These are phyloP conservation scores for Priceomyces medius DNA, from an alignment of 805 yeast species.

Conservation along the genomic window DNA sequence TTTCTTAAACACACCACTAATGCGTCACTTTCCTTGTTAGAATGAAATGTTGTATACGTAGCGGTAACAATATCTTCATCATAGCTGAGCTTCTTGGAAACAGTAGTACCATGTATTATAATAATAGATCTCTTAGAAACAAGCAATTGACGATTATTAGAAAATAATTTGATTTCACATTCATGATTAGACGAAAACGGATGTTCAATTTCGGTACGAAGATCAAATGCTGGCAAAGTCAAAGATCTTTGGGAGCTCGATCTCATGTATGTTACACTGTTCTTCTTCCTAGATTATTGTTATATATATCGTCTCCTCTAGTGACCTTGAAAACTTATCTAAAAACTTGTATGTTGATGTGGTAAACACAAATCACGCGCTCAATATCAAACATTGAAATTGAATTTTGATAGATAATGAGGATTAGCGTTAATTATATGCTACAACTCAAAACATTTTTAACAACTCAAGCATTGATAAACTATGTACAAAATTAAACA, in stretches of 20 bases:
- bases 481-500: slow-evolving; percentile 6
- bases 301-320: background rate
- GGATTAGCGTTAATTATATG: background rate
- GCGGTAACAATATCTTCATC: slow-evolving; percentile 57
- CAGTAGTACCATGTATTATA: slow-evolving; percentile 47
- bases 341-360: background rate
- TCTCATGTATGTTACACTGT: background rate
- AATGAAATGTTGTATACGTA: slow-evolving; percentile 53
- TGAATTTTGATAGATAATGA: no score
- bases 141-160: slow-evolving; percentile 34
- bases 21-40: slow-evolving; percentile 13
- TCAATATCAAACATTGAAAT: background rate
- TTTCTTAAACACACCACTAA: slow-evolving; percentile 63
- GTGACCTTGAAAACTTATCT: background rate
- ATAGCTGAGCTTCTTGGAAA: slow-evolving; percentile 49
- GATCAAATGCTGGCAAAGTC: slow-evolving; percentile 33
- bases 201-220: slow-evolving; percentile 23
- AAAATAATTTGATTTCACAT: slow-evolving; percentile 21
- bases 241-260: slow-evolving; percentile 8
- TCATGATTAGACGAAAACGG: slow-evolving; percentile 20
- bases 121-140: slow-evolving; percentile 39
- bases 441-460: background rate
- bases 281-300: background rate
- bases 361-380: slow-evolving; percentile 1
- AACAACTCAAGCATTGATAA: slow-evolving; percentile 1